These are phyloP conservation scores for Taiozyma sp. DNA, from an alignment of 1,139 yeast species.

Conservation along the genomic window DNA sequence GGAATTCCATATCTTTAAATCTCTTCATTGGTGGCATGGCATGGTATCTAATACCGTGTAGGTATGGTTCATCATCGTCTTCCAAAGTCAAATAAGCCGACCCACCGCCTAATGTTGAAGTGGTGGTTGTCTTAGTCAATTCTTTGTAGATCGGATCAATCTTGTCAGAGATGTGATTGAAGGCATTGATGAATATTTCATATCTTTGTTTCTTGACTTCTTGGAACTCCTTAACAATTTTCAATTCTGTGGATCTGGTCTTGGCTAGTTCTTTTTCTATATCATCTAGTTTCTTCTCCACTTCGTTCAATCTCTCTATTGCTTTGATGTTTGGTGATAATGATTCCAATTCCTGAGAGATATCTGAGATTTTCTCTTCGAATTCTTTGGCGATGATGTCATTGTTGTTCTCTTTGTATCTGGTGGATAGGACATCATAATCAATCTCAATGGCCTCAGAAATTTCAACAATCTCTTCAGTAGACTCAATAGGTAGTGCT, in stretches of 20 bases:
- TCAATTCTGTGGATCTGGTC: slow-evolving; percentile 60
- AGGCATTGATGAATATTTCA: slow-evolving; percentile 65
- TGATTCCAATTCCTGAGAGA: slow-evolving; percentile 52
- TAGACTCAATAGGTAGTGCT: slow-evolving; percentile 41
- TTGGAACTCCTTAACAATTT: slow-evolving; percentile 52
- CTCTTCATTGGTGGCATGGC: slow-evolving; percentile 97
- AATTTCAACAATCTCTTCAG: slow-evolving; percentile 34
- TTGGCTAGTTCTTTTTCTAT: slow-evolving; percentile 62
- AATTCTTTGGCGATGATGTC: slow-evolving; percentile 33
- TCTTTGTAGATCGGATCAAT: slow-evolving; percentile 87
- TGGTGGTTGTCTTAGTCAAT: slow-evolving; percentile 56
- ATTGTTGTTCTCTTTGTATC: slow-evolving; percentile 32
- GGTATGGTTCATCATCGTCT: slow-evolving; percentile 86
- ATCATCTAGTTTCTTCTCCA: slow-evolving; percentile 53
- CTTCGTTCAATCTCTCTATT: slow-evolving; percentile 67
- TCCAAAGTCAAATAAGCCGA: slow-evolving; percentile 86
- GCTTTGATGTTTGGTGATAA: slow-evolving; percentile 84
- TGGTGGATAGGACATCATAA: slow-evolving; percentile 44
- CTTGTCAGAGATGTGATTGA: slow-evolving; percentile 64
- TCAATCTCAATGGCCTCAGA: slow-evolving; percentile 53
- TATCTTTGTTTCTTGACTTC: slow-evolving; percentile 56
- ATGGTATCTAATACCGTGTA: slow-evolving; percentile 80
- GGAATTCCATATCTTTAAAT: slow-evolving; percentile 86
- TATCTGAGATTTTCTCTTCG: slow-evolving; percentile 44
- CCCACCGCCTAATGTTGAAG: slow-evolving; percentile 73